phyloP scores from a whole-genome alignment of 2,329 filamentous ascomycete genomes.

The Calonectria hongkongensis region DNA sequence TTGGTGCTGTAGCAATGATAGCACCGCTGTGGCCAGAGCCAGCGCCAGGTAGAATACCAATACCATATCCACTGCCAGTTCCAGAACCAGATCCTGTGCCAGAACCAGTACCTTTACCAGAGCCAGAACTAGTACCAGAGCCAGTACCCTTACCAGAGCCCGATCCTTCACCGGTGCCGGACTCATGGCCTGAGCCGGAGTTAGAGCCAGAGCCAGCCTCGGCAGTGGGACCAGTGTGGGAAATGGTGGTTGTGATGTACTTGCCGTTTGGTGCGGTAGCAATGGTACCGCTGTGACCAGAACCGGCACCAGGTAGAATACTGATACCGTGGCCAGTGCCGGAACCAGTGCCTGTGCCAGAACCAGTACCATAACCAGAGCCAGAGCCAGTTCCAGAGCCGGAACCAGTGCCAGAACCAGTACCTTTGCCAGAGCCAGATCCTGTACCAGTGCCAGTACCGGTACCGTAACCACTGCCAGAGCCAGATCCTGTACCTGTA shows the following conservation, averaged over 20 bases:
- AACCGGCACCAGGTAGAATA: neutral
- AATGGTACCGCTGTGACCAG: neutral
- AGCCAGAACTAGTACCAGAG: neutral
- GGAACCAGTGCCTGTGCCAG: neutral
- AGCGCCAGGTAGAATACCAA: neutral
- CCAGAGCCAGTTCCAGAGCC: neutral
- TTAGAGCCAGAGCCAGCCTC: neutral
- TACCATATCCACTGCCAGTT: neutral
- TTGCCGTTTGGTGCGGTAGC: constrained; percentile 1
- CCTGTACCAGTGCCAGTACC: neutral
- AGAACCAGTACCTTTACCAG: neutral
- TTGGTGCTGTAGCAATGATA: neutral
- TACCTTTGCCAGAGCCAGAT: neutral
- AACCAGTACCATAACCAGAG: neutral
- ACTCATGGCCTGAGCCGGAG: too few species aligned
- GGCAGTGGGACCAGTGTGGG: neutral
- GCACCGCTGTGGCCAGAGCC: neutral
- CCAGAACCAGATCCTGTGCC: neutral
- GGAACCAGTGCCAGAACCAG: neutral
- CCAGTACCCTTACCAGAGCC: neutral
- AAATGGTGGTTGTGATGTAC: neutral
- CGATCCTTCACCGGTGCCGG: neutral
- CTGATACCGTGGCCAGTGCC: neutral
- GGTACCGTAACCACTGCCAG: neutral
- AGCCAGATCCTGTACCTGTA: neutral